Conservation (phyloP, 441 rosid species). For the Gossypium davidsonii region DNA sequence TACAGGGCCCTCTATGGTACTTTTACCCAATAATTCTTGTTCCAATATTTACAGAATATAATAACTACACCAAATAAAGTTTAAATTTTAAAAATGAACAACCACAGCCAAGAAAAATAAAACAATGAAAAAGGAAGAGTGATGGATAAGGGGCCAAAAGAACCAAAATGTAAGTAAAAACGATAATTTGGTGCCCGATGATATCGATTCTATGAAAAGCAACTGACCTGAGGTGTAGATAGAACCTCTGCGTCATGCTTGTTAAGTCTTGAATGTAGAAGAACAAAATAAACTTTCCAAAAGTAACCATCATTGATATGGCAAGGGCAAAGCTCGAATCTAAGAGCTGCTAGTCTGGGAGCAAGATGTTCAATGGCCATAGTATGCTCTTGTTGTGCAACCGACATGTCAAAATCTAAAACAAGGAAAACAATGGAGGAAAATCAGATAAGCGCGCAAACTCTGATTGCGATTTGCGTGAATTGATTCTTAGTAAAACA, state of each 20-base stretch:
- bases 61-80: neutral
- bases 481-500: neutral
- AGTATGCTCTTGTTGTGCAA: slow-evolving; percentile 50
- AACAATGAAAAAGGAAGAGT: neutral
- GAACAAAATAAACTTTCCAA: slow-evolving; percentile 78
- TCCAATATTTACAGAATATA: neutral
- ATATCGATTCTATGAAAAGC: neutral
- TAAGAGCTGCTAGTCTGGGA: slow-evolving; percentile 58
- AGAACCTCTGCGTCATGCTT: slow-evolving; percentile 52
- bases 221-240: slow-evolving; percentile 51
- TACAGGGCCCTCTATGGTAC: no score
- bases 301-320: slow-evolving; percentile 63
- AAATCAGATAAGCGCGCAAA: neutral
- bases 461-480: no score
- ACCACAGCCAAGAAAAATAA: neutral
- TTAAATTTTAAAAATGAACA: neutral
- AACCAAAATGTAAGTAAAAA: neutral
- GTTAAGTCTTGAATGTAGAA: slow-evolving; percentile 60
- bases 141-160: no score
- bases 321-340: slow-evolving; percentile 64
- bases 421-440: slow-evolving; percentile 5
- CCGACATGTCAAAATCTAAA: slow-evolving; percentile 57
- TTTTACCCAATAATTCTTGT: no score
- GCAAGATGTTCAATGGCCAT: slow-evolving; percentile 49
- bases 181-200: neutral